Evolutionary conservation across 805 yeast genomes (phyloP), one percentile per base, ranked within the genome.

Genomic region (Saccharomycopsis javanensis): DNA sequence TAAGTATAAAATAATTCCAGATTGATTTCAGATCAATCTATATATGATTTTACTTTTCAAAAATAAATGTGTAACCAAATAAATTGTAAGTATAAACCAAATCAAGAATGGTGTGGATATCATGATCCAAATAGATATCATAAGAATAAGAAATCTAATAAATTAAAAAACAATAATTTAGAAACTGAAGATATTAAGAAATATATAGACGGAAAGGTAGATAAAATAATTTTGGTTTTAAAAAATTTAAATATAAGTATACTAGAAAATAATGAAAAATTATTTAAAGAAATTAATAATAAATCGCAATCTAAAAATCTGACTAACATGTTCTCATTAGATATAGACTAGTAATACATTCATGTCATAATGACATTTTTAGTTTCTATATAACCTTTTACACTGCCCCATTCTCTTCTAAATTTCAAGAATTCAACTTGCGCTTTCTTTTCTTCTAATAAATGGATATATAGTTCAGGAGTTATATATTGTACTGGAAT

Each of bases 381-480:
- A 5, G 38, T 31, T 23, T 30, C 54, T 8, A 30, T 33, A 11
- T 51, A 51, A 16, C 54, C 54, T 30, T 33, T 28, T 30, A 30
- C 54, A 51, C 42, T 27, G 4, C 42, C 42, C 23, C 6, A 51
- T 18, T 38, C 27, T 38, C 46, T 38, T 38, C 27, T 38, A 15
- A 52, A 52, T 35, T 52, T 52, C 8, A 52, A 30, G 23, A 52
- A 52, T 23, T 52, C 25, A 2, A 52, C 48, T 35, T 23, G 31
- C 4, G 55, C 48, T 52, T 34, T 16, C 15, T 15, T 51, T 7
- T 34, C 50, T 25, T 38, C 51, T 27, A 53, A 18, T 25, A 53
- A 28, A 38, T 53, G 50, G 18, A 42, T n/a, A 53, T 54, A 54
- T 54, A 54, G 27, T 20, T 45, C 56, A 27, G 52, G 56, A 31